Evolutionary conservation across 2,329 filamentous ascomycete species (phyloP).

Genomic region (Ascochyta viciae-villosae): DNA sequence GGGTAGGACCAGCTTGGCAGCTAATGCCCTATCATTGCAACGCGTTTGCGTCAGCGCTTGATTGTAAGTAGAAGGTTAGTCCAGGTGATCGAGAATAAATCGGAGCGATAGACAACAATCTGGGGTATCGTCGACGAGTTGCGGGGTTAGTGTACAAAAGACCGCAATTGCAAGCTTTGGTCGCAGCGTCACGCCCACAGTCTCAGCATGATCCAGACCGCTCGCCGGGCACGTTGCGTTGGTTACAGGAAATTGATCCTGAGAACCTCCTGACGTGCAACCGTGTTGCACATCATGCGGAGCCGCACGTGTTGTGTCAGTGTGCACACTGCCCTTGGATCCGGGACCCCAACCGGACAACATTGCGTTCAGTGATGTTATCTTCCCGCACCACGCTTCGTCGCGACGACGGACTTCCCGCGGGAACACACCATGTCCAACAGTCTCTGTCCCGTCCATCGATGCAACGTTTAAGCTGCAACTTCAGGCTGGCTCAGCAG

Average conservation of each 20-base stretch:
- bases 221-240: constrained; percentile 13
- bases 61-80: constrained; percentile 27
- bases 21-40: constrained; percentile 25
- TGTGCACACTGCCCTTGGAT: constrained; percentile 12
- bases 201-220: constrained; percentile 20
- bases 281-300: constrained; percentile 19
- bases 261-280: not conserved
- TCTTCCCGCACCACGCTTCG: constrained; percentile 7
- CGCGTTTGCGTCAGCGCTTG: constrained; percentile 21
- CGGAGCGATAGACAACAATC: constrained; percentile 21
- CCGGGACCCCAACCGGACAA: constrained; percentile 34
- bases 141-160: constrained; percentile 26
- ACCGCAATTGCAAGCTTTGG: constrained; percentile 28
- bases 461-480: constrained; percentile 27
- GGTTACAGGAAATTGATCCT: constrained; percentile 13
- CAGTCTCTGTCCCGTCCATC: not conserved
- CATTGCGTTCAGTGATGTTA: constrained; percentile 19
- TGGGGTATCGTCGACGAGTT: constrained; percentile 19
- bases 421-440: not conserved
- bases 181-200: constrained; percentile 19
- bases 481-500: constrained; percentile 36
- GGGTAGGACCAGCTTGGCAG: constrained; percentile 15
- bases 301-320: constrained; percentile 20
- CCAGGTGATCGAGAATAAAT: constrained; percentile 28
- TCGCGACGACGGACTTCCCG: constrained; percentile 6